Evolutionary conservation across 2,329 filamentous ascomycete genomes (phyloP).

Genomic region (Colletotrichum karsti): DNA sequence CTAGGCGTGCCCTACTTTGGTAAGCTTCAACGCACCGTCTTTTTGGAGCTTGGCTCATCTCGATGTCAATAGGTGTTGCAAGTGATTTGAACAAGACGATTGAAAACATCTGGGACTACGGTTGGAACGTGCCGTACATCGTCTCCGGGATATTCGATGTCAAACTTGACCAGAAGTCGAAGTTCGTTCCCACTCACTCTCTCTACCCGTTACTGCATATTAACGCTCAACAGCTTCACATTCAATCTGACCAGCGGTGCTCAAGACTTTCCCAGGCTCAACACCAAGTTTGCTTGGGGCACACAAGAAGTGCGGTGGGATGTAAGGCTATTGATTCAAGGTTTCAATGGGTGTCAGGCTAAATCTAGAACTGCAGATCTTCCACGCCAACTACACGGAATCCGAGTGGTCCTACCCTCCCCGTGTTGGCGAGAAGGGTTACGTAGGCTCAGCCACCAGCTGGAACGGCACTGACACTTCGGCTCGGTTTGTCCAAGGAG

Average conservation of each 20-base stretch:
- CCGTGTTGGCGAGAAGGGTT: constrained; percentile 45
- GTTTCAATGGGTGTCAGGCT: accelerated
- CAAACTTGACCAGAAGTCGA: not conserved
- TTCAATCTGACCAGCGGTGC: constrained; percentile 19
- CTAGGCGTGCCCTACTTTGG: constrained; percentile 41
- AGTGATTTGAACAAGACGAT: constrained; percentile 21
- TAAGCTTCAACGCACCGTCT: not conserved
- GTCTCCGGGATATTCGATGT: not conserved
- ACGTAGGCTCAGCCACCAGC: constrained; percentile 51
- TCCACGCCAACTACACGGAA: constrained; percentile 46
- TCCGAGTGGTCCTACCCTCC: constrained; percentile 52
- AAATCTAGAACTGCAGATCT: constrained; percentile 35
- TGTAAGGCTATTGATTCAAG: not conserved
- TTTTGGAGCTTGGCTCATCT: not conserved
- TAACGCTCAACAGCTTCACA: not conserved
- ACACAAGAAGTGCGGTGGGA: constrained; percentile 37
- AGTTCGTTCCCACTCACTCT: not conserved
- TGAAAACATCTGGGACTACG: constrained; percentile 11
- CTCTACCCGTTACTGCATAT: not conserved
- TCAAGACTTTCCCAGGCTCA: constrained; percentile 28
- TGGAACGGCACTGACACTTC: not conserved
- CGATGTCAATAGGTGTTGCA: not conserved
- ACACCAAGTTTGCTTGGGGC: constrained; percentile 8
- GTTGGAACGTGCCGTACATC: not conserved
- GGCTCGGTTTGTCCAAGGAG: not conserved